Percentiles rank a stretch among this genome's conserved stretches.
These are phyloP conservation scores for Alternaria panax DNA, from an alignment of 2,329 filamentous ascomycete genomes.

Conservation along the genomic window DNA sequence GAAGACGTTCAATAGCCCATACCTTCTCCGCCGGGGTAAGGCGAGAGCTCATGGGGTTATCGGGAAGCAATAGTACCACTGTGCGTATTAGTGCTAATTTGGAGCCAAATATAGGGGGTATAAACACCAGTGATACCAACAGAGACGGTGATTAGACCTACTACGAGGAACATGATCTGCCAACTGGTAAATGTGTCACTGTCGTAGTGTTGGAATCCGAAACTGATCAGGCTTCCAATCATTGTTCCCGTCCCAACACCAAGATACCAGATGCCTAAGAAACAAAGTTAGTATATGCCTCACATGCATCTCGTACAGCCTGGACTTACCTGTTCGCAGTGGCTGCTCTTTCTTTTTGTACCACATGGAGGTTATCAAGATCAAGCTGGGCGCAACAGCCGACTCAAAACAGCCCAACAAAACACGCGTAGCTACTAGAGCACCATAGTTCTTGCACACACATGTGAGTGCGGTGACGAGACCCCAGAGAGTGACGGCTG, in stretches of 20 bases:
- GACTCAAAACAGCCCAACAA: constrained; percentile 63
- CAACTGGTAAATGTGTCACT: constrained; percentile 64
- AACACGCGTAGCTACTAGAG: constrained; percentile 59
- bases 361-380: constrained; percentile 72
- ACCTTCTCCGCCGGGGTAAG: constrained; percentile 28
- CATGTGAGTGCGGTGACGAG: constrained; percentile 58
- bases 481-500: constrained; percentile 56
- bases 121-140: constrained; percentile 35
- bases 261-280: constrained; percentile 42
- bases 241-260: constrained; percentile 59
- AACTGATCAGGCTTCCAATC: constrained; percentile 64
- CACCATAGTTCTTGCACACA: constrained; percentile 58
- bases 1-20: constrained; percentile 51
- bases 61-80: constrained; percentile 64
- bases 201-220: constrained; percentile 63
- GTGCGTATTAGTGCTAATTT: not conserved
- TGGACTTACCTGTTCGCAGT: constrained; percentile 52
- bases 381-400: constrained; percentile 61
- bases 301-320: not conserved
- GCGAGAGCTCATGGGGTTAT: constrained; percentile 45
- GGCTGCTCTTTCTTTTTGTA: constrained; percentile 70
- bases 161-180: constrained; percentile 73
- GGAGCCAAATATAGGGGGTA: no score
- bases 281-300: not conserved
- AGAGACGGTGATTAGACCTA: constrained; percentile 46